phyloP scores from a whole-genome alignment of 306 rosid species.

The Prunus padus region DNA sequence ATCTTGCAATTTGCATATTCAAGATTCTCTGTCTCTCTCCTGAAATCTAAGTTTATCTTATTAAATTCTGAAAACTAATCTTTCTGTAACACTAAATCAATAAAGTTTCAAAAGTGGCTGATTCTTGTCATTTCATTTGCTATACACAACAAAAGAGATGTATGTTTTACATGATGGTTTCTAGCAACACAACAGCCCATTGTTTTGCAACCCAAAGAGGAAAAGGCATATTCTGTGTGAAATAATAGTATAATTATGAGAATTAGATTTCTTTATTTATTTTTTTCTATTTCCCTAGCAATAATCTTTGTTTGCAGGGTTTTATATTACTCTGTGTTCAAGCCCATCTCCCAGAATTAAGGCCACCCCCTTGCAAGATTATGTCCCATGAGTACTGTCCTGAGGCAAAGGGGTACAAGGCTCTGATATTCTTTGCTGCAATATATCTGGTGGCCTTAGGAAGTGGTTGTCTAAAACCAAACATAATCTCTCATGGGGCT shows the following conservation, averaged over 20 bases:
- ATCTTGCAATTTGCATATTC: conserved; percentile 20
- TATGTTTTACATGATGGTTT: background rate
- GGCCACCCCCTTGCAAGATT: conserved; percentile 49
- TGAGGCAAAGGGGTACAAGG: conserved; percentile 45
- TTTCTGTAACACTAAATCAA: background rate
- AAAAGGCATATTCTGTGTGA: background rate
- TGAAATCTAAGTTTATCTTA: conserved; percentile 12
- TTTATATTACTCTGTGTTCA: conserved; percentile 51
- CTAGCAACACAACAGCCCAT: background rate
- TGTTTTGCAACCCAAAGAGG: background rate
- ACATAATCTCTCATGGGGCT: conserved; percentile 68
- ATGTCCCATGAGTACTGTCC: conserved; percentile 20
- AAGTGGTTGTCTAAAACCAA: conserved; percentile 65
- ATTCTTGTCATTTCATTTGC: background rate
- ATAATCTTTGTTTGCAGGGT: conserved; percentile 38
- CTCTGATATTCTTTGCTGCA: conserved; percentile 47
- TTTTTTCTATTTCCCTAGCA: background rate
- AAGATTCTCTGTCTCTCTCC: conserved; percentile 20
- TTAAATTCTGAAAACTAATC: conserved; percentile 1
- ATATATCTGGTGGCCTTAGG: conserved; percentile 64
- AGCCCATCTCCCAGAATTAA: conserved; percentile 51
- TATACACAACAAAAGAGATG: background rate
- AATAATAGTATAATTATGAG: background rate
- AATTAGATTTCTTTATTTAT: background rate
- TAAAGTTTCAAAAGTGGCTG: background rate